Percentiles rank a stretch among this genome's conserved stretches.
Conservation (phyloP, 805 yeast genomes). For the Metahyphopichia silvanorum region DNA sequence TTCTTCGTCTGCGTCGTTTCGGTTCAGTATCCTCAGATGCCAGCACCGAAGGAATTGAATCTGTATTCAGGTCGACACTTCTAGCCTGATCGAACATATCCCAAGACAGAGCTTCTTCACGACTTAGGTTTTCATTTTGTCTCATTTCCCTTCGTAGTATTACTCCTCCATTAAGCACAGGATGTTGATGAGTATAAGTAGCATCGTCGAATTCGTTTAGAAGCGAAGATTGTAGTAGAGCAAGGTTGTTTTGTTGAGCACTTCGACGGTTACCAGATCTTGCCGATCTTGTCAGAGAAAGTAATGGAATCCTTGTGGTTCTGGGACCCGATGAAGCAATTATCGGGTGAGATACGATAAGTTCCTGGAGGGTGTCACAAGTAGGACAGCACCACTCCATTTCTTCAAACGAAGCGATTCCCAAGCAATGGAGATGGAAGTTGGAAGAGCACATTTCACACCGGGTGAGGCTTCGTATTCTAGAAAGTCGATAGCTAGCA, state of each 20-base stretch:
- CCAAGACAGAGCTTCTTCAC: slow-evolving; percentile 39
- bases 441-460: slow-evolving; percentile 36
- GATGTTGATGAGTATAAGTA: slow-evolving; percentile 14
- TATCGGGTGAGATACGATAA: slow-evolving; percentile 1
- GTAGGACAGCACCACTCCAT: slow-evolving; percentile 48
- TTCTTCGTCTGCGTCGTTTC: slow-evolving; percentile 10
- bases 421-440: slow-evolving; percentile 42
- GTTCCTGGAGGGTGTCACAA: slow-evolving; percentile 43
- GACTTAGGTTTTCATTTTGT: slow-evolving; percentile 22
- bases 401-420: slow-evolving; percentile 13
- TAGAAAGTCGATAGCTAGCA: slow-evolving; percentile 23
- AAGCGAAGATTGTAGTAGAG: slow-evolving; percentile 25
- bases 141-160: slow-evolving; percentile 30
- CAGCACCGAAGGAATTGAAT: slow-evolving; percentile 1
- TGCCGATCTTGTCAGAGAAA: neutral
- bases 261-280: neutral
- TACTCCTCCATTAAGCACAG: slow-evolving; percentile 38
- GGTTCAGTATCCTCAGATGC: neutral
- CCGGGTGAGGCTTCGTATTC: slow-evolving; percentile 13
- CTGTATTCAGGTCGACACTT: slow-evolving; percentile 3
- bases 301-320: neutral
- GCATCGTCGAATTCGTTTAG: slow-evolving; percentile 30
- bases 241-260: too few relatives aligned
- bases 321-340: slow-evolving; percentile 1
- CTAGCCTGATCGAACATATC: slow-evolving; percentile 30